These are phyloP conservation scores for Phytophthora syringae DNA, from an alignment of 352 stramenopile species.

Conservation along the genomic window DNA sequence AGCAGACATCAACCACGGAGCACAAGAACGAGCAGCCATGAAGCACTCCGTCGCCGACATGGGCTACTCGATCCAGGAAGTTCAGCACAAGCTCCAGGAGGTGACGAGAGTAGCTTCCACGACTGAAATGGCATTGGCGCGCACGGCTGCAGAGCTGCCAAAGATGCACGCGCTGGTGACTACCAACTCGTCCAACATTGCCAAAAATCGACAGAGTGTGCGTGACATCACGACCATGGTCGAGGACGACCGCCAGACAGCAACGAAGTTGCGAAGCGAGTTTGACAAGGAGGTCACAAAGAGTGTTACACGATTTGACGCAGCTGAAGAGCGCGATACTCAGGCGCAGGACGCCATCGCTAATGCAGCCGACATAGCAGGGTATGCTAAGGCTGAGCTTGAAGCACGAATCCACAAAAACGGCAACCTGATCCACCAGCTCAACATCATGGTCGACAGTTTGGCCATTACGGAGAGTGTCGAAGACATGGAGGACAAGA, in stretches of 20 bases:
- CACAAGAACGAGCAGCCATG: conserved; percentile 46
- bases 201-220: too few species aligned
- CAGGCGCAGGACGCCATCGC: conserved; percentile 40
- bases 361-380: conserved; percentile 27
- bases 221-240: too few species aligned
- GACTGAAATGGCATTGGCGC: conserved; percentile 48
- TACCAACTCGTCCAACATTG: conserved; percentile 42
- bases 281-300: conserved; percentile 43
- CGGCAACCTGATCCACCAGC: conserved; percentile 67
- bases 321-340: conserved; percentile 36
- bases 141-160: conserved; percentile 53
- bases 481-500: conserved; percentile 71
- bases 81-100: conserved; percentile 54
- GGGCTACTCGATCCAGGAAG: conserved; percentile 51
- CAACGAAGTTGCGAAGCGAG: conserved; percentile 25
- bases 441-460: conserved; percentile 70
- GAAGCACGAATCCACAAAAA: conserved; percentile 57
- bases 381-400: conserved; percentile 38
- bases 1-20: conserved; percentile 35
- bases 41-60: conserved; percentile 45
- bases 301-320: conserved; percentile 32
- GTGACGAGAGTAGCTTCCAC: conserved; percentile 49
- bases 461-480: conserved; percentile 67
- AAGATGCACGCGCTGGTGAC: conserved; percentile 53
- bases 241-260: conserved; percentile 39